A percentile compares a stretch with the other conserved stretches of the same genome.
Evolutionary conservation across 23 red algal species (phyloP).

Genomic region (Chondrus crispus): DNA sequence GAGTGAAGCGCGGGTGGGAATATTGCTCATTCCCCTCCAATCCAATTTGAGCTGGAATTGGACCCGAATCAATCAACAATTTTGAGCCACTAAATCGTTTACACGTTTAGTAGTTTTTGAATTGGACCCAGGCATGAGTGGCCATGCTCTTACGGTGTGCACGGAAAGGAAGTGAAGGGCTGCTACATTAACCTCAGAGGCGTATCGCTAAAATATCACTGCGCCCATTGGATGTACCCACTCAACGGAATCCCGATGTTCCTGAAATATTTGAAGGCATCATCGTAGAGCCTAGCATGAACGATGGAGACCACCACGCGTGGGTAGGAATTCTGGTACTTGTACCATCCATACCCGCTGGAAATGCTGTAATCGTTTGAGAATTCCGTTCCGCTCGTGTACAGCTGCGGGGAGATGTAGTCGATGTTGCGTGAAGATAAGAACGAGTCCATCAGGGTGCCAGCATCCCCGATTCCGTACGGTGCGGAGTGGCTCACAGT

Average conservation of each 20-base stretch:
- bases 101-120: too few species aligned
- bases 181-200: too few species aligned
- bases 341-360: not conserved
- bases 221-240: not conserved
- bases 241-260: not conserved
- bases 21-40: too few species aligned
- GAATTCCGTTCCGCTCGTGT: not conserved
- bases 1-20: too few species aligned
- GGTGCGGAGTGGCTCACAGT: not conserved
- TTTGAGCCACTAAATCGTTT: too few species aligned
- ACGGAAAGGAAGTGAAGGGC: too few species aligned
- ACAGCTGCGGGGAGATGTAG: not conserved
- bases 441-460: not conserved
- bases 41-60: too few species aligned
- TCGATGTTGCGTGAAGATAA: not conserved
- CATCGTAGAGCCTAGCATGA: not conserved
- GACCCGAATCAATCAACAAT: too few species aligned
- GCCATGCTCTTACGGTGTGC: too few species aligned
- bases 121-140: too few species aligned
- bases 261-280: not conserved
- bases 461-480: not conserved
- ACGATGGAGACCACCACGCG: not conserved
- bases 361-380: not conserved
- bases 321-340: not conserved
- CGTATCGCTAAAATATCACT: too few species aligned